phyloP scores from a whole-genome alignment of 2,329 filamentous ascomycete genomes.

The Trichoderma sp. region DNA sequence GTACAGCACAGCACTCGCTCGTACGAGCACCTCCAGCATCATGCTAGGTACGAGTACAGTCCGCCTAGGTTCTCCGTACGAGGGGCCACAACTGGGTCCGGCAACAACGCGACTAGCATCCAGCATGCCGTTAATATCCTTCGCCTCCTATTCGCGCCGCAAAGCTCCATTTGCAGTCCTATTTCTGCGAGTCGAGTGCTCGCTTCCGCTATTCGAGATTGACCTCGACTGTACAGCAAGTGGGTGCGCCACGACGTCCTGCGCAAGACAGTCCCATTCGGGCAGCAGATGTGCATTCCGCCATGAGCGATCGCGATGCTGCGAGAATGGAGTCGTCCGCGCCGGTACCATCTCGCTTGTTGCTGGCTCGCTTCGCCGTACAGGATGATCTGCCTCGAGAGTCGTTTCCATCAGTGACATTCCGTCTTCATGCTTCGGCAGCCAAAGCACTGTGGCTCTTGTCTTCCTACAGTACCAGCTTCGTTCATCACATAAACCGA shows the following conservation, averaged over 20 bases:
- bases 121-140: constrained; percentile 17
- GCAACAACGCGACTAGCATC: constrained; percentile 1
- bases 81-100: neutral
- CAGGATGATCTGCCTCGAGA: neutral
- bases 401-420: neutral
- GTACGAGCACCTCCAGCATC: neutral
- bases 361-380: neutral
- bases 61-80: neutral
- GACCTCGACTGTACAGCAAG: neutral
- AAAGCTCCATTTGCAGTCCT: neutral
- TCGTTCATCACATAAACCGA: constrained; percentile 5
- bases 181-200: constrained; percentile 14
- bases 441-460: neutral
- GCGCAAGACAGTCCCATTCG: neutral
- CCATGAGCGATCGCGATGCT: neutral
- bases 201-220: constrained; percentile 7
- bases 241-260: neutral
- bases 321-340: neutral
- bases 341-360: neutral
- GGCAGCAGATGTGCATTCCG: no score
- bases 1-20: neutral
- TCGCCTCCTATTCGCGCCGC: constrained; percentile 18
- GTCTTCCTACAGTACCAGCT: neutral
- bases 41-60: no score
- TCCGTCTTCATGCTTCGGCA: neutral